Evolutionary conservation across 805 yeast species (phyloP).

Genomic region (Lachancea fermentati): DNA sequence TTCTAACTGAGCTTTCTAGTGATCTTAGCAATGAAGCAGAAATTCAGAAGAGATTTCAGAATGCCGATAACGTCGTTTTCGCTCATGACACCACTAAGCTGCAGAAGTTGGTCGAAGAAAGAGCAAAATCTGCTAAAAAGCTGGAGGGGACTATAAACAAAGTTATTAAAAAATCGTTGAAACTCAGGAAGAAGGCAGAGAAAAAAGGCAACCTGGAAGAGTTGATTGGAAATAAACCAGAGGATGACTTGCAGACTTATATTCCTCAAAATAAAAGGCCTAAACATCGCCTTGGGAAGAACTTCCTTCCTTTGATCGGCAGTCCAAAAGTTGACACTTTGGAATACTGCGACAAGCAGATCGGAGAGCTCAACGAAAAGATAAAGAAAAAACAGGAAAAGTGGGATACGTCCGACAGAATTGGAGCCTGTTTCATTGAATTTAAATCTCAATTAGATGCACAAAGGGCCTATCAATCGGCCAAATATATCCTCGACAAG

Average conservation of each 20-base stretch:
- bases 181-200: conserved; percentile 46
- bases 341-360: conserved; percentile 58
- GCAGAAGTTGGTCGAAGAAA: conserved; percentile 51
- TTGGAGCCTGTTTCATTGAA: conserved; percentile 72
- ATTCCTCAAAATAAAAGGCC: conserved; percentile 75
- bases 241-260: conserved; percentile 53
- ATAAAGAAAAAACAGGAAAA: conserved; percentile 53
- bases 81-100: conserved; percentile 60
- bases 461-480: conserved; percentile 83
- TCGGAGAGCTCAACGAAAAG: conserved; percentile 63
- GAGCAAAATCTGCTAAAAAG: conserved; percentile 54
- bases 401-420: conserved; percentile 45
- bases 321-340: conserved; percentile 86
- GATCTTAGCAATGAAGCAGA: conserved; percentile 42
- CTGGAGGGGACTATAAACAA: conserved; percentile 63
- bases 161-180: conserved; percentile 54
- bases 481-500: conserved; percentile 48
- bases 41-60: conserved; percentile 57
- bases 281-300: conserved; percentile 58
- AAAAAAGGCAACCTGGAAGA: conserved; percentile 48
- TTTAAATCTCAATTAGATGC: conserved; percentile 82
- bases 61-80: conserved; percentile 52
- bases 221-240: conserved; percentile 36
- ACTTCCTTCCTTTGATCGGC: conserved; percentile 42
- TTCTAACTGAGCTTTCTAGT: conserved; percentile 63